phyloP scores from a whole-genome alignment of 257 asterid genomes.

The Salvia rosmarinus region DNA sequence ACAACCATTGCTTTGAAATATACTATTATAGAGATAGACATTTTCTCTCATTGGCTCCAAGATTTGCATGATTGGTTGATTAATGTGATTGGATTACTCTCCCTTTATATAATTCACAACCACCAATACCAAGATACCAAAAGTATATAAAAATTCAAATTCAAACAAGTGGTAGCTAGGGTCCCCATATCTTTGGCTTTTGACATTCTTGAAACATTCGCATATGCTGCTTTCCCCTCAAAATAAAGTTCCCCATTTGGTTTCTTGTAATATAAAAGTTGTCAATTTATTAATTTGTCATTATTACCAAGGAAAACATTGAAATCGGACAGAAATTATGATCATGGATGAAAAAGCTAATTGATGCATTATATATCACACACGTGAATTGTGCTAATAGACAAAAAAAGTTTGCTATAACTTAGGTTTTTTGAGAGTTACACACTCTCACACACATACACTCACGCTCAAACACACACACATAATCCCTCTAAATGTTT shows the following conservation, averaged over 20 bases:
- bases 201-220: neutral
- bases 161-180: constrained; percentile 21
- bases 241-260: neutral
- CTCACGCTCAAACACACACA: too few relatives aligned
- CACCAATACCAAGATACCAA: neutral
- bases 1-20: constrained; percentile 39
- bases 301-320: too few relatives aligned
- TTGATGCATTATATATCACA: too few relatives aligned
- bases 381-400: too few relatives aligned
- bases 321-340: too few relatives aligned
- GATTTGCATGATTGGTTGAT: constrained; percentile 9
- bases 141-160: neutral
- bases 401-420: too few relatives aligned
- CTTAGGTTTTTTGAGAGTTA: too few relatives aligned
- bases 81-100: constrained; percentile 29
- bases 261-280: too few relatives aligned
- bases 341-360: too few relatives aligned
- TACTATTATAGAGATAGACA: neutral
- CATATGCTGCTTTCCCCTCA: neutral
- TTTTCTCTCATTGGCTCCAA: constrained; percentile 9
- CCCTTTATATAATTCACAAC: constrained; percentile 36
- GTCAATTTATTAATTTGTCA: neutral
- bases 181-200: constrained; percentile 27
- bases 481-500: too few relatives aligned
- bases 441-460: too few relatives aligned